Evolutionary conservation across 2,329 filamentous ascomycete genomes (phyloP), one percentile per base, ranked within the genome.

Genomic region (Sclerotinia minor): DNA sequence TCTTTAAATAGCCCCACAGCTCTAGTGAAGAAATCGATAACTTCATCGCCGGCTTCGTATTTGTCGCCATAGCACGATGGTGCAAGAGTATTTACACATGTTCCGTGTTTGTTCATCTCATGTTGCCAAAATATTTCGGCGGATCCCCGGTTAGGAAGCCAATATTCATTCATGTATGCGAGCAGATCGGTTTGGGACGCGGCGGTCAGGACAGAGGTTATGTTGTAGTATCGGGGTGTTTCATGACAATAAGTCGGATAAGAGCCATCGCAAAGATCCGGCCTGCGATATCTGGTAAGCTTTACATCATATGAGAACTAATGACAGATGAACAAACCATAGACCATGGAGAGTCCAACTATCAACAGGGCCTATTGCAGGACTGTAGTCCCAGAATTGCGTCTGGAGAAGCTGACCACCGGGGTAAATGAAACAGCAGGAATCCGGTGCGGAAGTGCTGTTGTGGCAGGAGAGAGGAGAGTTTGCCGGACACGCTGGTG

Each of bases 261-360:
- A 9, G 84, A 86, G 69, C 90, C 90, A 71, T 91, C 87, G 74
- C 90, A 93, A 73, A 87, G 83, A 74, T 89, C 86, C 0, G 87
- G 87, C 73, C 72, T 73, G 61, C 45, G 7, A 45, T 26, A 50
- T 41, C 11, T 79, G 73, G 88, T 86, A 59, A 64, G 59, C 35
- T 66, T 65, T 19, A 9, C n/a, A 35, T 15, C 1, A 17, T 35
- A 26, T n/a, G 26, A 29, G 24, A 38, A 44, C 7, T 29, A 49
- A 38, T 63, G 49, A 21, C 49, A 44, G 67, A 59, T 32, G 64
- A 41, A 60, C 65, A 24, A 64, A 75, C 75, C 79, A 90, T 11
- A 92, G 81, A 1, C 89, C 89, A 75, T 92, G 90, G 52, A 92
- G 84, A 1, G 89, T 92, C 90, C 90, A 94, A 7, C 86, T 88